phyloP scores from a whole-genome alignment of 1,284 basidiomycete species.

The Naganishia sp. region DNA sequence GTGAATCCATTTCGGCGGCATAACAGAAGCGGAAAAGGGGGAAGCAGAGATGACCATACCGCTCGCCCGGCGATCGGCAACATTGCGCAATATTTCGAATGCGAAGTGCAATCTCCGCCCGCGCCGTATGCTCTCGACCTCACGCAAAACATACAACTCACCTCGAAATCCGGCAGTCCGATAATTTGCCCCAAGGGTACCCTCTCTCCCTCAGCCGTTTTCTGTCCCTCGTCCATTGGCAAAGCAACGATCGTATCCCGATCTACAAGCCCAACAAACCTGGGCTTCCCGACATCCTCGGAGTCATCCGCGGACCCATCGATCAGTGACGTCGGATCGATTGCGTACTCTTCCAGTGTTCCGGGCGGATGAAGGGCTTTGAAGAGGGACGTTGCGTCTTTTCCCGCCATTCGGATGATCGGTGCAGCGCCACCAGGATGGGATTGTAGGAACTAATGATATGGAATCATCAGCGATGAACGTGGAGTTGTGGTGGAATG shows the following conservation, averaged over 20 bases:
- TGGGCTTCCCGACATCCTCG: slow-evolving; percentile 35
- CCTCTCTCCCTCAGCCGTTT: slow-evolving; percentile 23
- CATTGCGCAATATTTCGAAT: no score
- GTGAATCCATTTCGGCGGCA: no score
- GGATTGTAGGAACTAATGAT: slow-evolving; percentile 43
- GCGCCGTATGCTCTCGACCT: no score
- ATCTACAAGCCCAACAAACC: slow-evolving; percentile 39
- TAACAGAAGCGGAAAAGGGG: no score
- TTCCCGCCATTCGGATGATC: slow-evolving; percentile 48
- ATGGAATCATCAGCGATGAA: not conserved
- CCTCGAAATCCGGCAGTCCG: slow-evolving; percentile 52
- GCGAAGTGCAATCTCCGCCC: no score
- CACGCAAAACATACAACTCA: slow-evolving; percentile 22
- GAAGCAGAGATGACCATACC: no score
- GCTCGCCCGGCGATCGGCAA: no score
- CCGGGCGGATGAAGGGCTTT: slow-evolving; percentile 50
- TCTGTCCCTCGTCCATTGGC: slow-evolving; percentile 8
- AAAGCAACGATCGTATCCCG: slow-evolving; percentile 14
- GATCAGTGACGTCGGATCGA: slow-evolving; percentile 33
- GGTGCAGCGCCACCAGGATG: slow-evolving; percentile 50
- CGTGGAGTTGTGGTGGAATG: not conserved
- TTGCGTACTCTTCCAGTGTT: slow-evolving; percentile 47
- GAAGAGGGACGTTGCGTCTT: slow-evolving; percentile 49
- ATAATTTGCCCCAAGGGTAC: slow-evolving; percentile 46
- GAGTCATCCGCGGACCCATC: slow-evolving; percentile 32